Base-by-base conservation (phyloP, 345 rosid genomes). In the Orychophragmus violaceus region DNA sequence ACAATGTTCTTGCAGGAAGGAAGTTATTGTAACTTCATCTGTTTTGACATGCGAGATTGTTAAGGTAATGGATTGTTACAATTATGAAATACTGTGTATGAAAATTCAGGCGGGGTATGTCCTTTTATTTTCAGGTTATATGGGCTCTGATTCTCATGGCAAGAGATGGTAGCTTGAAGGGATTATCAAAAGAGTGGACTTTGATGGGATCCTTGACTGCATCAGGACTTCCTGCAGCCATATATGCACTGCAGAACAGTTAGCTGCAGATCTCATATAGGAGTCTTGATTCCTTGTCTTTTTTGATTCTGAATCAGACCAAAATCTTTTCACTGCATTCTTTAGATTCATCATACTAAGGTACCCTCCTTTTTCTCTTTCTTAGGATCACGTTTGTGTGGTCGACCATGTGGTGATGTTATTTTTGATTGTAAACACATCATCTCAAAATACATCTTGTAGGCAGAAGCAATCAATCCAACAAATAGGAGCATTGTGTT, bases 191-290 rank as follows among this genome's bases (percentile, higher is more conserved):
- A 28, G 78, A 95, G 66, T 95, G 99, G 99, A 87, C 91, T 27
- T 79, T 90, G 83, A 72, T 84, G 41, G 89, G 87, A 22, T 95
- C 99, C 16, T 74, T 95, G 71, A 89, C 96, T 58, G 94, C 99
- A 53, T 95, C 99, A 5, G 99, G 96, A 66, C 95, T 89, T 73
- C 99, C 97, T 53, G 97, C 97, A 13, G 96, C 93, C 67, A n/a
- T n/a, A n/a, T n/a, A n/a, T n/a, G n/a, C n/a, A n/a, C n/a, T n/a
- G n/a, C 97, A 95, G 74, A 95, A 95, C 78, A 95, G 99, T 75
- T 83, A 91, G 89, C 81, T 95, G 80, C 99, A 91, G 87, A 88
- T 95, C 71, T 91, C 99, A 22, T 95, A 95, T 84, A 81, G 80
- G 82, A 90, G 80, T 80, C 97, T 95, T 27, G 99, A 91, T 78